Conservation (phyloP, 148 eudicot genomes). For the Chenopodium formosanum region DNA sequence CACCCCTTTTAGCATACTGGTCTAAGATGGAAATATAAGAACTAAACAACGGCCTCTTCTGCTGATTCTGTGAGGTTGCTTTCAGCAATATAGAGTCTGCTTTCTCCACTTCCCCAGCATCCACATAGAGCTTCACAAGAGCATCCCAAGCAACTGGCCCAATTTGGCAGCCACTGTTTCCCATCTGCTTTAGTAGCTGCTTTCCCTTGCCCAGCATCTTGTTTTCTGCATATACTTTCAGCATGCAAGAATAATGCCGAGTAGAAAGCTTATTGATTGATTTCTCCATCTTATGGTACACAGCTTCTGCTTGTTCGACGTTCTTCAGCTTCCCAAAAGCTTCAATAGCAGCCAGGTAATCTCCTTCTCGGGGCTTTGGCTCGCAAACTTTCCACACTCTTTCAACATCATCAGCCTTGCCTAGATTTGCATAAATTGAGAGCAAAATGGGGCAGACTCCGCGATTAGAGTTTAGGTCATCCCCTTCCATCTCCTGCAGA, state of each 20-base stretch:
- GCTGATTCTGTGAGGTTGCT: conserved; percentile 39
- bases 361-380: conserved; percentile 37
- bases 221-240: conserved; percentile 67
- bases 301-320: conserved; percentile 65
- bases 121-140: conserved; percentile 67
- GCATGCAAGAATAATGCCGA: conserved; percentile 43
- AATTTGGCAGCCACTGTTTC: conserved; percentile 48
- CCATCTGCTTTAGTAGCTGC: conserved; percentile 71
- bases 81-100: conserved; percentile 66
- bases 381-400: conserved; percentile 64
- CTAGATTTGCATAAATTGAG: conserved; percentile 65
- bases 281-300: conserved; percentile 44
- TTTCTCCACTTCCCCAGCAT: conserved; percentile 85
- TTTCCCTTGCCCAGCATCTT: conserved; percentile 77
- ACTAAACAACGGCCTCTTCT: conserved; percentile 46
- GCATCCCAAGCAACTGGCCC: conserved; percentile 82
- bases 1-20: conserved; percentile 70
- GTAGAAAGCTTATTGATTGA: conserved; percentile 38
- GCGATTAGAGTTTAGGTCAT: conserved; percentile 33
- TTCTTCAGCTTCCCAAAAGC: conserved; percentile 83
- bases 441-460: conserved; percentile 41
- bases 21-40: conserved; percentile 61
- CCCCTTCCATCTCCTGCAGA: conserved; percentile 72
- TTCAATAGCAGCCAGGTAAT: conserved; percentile 58
- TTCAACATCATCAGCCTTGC: conserved; percentile 62